Conservation (phyloP, 2,329 filamentous ascomycete species). For the Huntiella abstrusa region DNA sequence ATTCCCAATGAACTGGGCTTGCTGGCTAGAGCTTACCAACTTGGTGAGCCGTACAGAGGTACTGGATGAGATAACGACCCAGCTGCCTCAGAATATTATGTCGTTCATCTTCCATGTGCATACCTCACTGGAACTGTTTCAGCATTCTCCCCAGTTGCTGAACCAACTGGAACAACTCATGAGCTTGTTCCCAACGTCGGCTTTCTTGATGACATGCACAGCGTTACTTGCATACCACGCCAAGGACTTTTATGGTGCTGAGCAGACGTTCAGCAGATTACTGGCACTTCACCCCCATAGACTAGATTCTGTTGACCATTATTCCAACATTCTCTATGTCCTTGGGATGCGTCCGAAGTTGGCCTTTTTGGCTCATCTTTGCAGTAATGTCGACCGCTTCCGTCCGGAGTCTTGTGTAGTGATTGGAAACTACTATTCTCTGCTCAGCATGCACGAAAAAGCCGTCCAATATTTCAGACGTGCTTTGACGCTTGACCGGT, state of each 20-base stretch:
- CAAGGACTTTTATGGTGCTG: conserved; percentile 54
- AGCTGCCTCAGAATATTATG: conserved; percentile 76
- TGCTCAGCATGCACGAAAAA: conserved; percentile 91
- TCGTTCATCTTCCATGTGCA: conserved; percentile 87
- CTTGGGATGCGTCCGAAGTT: conserved; percentile 75
- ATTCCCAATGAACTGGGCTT: conserved; percentile 92
- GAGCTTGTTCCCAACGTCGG: conserved; percentile 66
- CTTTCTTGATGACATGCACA: conserved; percentile 78
- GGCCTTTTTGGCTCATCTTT: conserved; percentile 79
- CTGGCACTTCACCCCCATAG: conserved; percentile 57
- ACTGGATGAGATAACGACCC: conserved; percentile 51
- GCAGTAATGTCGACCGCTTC: conserved; percentile 84
- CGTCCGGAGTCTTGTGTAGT: conserved; percentile 93
- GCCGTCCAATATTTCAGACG: conserved; percentile 95
- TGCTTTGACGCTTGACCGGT: conserved; percentile 73
- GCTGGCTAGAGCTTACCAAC: conserved; percentile 80
- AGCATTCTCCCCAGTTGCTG: conserved; percentile 58
- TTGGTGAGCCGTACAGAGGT: conserved; percentile 67
- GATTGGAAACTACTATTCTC: conserved; percentile 89
- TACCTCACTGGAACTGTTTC: conserved; percentile 79
- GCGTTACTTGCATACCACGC: conserved; percentile 80
- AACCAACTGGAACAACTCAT: conserved; percentile 49
- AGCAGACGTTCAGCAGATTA: conserved; percentile 55
- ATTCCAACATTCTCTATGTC: conserved; percentile 94
- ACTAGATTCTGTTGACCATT: conserved; percentile 82